These are phyloP conservation scores for Luzula sylvatica DNA, from an alignment of 176 grass and related monocot genomes.

Conservation along the genomic window DNA sequence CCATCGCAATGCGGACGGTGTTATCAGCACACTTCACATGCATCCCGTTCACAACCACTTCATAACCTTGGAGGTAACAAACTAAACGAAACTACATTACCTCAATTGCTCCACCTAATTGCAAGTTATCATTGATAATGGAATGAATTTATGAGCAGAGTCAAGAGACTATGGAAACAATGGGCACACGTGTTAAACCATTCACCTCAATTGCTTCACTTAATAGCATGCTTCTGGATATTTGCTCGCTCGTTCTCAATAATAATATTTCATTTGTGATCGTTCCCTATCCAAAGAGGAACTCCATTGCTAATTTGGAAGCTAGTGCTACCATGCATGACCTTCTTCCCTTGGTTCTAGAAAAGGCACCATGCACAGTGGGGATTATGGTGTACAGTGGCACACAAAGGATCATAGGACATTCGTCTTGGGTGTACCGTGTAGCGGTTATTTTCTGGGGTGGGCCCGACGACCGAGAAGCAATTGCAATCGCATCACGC, in stretches of 20 bases:
- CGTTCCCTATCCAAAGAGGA: slow-evolving; percentile 13
- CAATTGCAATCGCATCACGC: slow-evolving; percentile 9
- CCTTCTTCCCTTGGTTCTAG: slow-evolving; percentile 7
- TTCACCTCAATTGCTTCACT: slow-evolving; percentile 24
- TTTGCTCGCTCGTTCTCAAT: slow-evolving; percentile 18
- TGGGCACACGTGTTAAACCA: not conserved
- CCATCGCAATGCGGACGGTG: slow-evolving; percentile 20
- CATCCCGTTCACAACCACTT: slow-evolving; percentile 29
- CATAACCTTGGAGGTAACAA: slow-evolving; percentile 5
- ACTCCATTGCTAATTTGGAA: not conserved
- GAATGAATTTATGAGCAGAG: slow-evolving; percentile 1
- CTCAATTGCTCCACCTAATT: no score
- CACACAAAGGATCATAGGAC: not conserved
- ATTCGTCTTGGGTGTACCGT: slow-evolving; percentile 1
- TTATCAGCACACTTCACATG: slow-evolving; percentile 14
- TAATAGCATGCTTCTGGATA: slow-evolving; percentile 18
- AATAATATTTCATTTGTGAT: slow-evolving; percentile 13
- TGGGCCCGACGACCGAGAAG: slow-evolving; percentile 25
- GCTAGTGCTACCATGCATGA: not conserved
- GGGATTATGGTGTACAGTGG: slow-evolving; percentile 22
- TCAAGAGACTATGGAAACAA: not conserved
- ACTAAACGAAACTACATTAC: no score
- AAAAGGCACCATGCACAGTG: slow-evolving; percentile 19
- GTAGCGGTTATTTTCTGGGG: slow-evolving; percentile 22
- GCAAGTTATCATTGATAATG: slow-evolving; percentile 10